These are phyloP conservation scores for Marasmius fiardii DNA, from an alignment of 1,284 basidiomycete genomes.

Conservation along the genomic window DNA sequence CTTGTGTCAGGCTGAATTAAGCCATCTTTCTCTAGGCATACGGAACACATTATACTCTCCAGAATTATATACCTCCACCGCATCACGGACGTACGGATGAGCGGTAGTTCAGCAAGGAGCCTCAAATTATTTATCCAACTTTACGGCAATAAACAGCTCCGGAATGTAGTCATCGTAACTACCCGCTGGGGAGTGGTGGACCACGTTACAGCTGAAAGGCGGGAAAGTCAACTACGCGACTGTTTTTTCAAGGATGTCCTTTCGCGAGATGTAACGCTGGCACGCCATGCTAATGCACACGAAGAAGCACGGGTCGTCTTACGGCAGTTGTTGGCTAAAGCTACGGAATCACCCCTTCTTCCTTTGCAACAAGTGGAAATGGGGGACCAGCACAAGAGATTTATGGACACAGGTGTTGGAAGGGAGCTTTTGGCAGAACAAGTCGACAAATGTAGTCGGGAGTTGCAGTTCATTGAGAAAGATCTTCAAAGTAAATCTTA, in stretches of 20 bases:
- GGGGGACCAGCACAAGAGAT: slow-evolving; percentile 28
- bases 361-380: slow-evolving; percentile 22
- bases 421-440: slow-evolving; percentile 21
- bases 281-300: slow-evolving; percentile 34
- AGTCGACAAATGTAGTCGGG: too few relatives aligned
- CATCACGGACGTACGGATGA: slow-evolving; percentile 10
- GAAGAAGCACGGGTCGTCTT: slow-evolving; percentile 31
- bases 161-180: slow-evolving; percentile 47
- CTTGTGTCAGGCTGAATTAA: not conserved
- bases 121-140: slow-evolving; percentile 4
- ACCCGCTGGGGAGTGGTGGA: slow-evolving; percentile 48
- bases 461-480: too few relatives aligned
- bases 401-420: slow-evolving; percentile 33
- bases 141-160: slow-evolving; percentile 3
- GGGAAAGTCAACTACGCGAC: slow-evolving; percentile 38
- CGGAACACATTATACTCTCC: not conserved
- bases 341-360: slow-evolving; percentile 20
- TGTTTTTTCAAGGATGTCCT: slow-evolving; percentile 45
- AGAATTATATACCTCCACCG: slow-evolving; percentile 13
- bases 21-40: not conserved
- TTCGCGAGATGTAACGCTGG: slow-evolving; percentile 37
- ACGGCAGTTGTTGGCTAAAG: slow-evolving; percentile 27
- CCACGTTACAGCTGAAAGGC: slow-evolving; percentile 31
- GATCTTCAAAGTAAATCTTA: too few relatives aligned
- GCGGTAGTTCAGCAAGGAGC: slow-evolving; percentile 1